Evolutionary conservation across 2,329 filamentous ascomycete genomes (phyloP), one percentile per base, ranked within the genome.

Genomic region (Nemania sp.): DNA sequence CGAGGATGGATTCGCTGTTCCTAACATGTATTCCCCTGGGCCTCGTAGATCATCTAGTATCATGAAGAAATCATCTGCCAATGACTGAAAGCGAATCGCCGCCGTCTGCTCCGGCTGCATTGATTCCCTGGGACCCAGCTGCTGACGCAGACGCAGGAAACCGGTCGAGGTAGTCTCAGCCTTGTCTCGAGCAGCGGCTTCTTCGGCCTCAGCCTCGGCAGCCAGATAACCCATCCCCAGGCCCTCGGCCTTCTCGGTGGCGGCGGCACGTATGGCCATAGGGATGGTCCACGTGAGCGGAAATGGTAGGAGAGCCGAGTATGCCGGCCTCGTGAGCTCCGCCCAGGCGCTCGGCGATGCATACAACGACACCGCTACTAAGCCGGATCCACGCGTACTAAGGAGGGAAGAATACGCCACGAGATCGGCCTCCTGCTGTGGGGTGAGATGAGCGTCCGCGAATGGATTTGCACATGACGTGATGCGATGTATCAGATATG

Each of bases 341-440:
- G 85, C 79, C 81, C 94, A 99, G 75, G 97, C 97, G 60, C 91
- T 84, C 52, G 88, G 90, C 26, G 91, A 94, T 59, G 94, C 88
- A 71, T 95, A 97, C 63, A 97, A 86, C 46, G 86, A 92, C 52
- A 97, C 84, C 64, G 95, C 89, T 64, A 97, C 71, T 56, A 97
- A 82, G 26, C 88, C 84, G 44, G 86, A 84, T n/a, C 88, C 90
- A 54, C 87, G 85, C 22, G 86, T 82, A 68, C 86, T 79, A 62
- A 97, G 75, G 72, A 92, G 92, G 58, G 89, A 82, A 30, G 82
- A 77, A 72, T 81, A 79, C 57, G 77, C 83, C 60, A 76, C 66
- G 42, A 67, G 61, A 64, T 83, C 79, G 20, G 80, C 80, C 30
- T 65, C 64, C 62, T 77, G 75, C 5, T 65, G 57, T 23, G 71